These are phyloP conservation scores for Cucumis melo DNA, from an alignment of 306 rosid genomes.

Conservation along the genomic window DNA sequence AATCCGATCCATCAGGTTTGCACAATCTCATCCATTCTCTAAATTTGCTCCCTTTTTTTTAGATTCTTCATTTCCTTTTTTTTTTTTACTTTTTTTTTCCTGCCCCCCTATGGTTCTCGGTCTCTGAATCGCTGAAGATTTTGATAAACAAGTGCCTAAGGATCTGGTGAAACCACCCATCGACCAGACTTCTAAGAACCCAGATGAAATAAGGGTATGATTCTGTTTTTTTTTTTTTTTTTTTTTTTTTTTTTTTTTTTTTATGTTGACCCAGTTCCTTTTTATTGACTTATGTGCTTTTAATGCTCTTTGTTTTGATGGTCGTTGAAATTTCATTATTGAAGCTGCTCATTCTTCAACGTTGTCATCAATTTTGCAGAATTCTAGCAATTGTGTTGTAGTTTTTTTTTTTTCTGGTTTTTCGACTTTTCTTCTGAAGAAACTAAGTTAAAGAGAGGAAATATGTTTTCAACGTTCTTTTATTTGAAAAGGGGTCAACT, in stretches of 20 bases:
- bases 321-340: slow-evolving; percentile 2
- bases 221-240: not conserved
- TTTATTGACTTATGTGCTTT: too few relatives aligned
- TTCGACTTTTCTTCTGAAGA: not conserved
- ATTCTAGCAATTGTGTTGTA: not conserved
- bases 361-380: not conserved
- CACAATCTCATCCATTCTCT: slow-evolving; percentile 11
- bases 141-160: slow-evolving; percentile 28
- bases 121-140: slow-evolving; percentile 35
- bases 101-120: not conserved
- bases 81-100: not conserved
- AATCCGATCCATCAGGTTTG: slow-evolving; percentile 52
- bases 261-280: not conserved
- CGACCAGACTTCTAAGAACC: slow-evolving; percentile 22
- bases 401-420: not conserved
- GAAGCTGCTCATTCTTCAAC: not conserved
- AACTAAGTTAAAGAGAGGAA: not conserved
- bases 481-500: not conserved
- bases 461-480: not conserved
- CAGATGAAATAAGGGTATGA: slow-evolving; percentile 38
- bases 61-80: slow-evolving; percentile 2
- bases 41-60: slow-evolving; percentile 13
- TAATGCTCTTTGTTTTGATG: not conserved
- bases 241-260: not conserved
- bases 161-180: slow-evolving; percentile 15